These are phyloP conservation scores for Fusarium tricinctum DNA, from an alignment of 2,329 filamentous ascomycete species.

Conservation along the genomic window DNA sequence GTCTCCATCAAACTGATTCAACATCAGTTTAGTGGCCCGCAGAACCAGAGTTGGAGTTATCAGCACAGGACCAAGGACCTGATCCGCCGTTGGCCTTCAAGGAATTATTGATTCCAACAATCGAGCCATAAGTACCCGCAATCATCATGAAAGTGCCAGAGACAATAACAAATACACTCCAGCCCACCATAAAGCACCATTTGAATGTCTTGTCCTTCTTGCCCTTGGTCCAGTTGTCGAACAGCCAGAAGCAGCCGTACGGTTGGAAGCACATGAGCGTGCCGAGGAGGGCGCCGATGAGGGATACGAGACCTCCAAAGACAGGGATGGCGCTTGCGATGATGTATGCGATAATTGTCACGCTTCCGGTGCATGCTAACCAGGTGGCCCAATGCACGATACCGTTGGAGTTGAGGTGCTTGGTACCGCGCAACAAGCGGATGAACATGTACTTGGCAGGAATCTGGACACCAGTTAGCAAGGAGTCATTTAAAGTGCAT, in stretches of 20 bases:
- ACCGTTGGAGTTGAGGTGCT: constrained; percentile 51
- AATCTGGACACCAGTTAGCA: constrained; percentile 10
- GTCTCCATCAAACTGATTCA: too few relatives aligned
- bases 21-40: constrained; percentile 16
- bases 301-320: constrained; percentile 49
- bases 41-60: constrained; percentile 56
- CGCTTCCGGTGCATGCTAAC: constrained; percentile 49
- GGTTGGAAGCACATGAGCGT: constrained; percentile 51
- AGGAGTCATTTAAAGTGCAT: accelerated
- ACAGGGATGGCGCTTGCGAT: constrained; percentile 46
- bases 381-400: constrained; percentile 52
- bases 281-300: constrained; percentile 50
- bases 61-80: constrained; percentile 58
- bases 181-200: constrained; percentile 34
- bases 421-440: constrained; percentile 46
- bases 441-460: constrained; percentile 39
- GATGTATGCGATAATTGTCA: constrained; percentile 48
- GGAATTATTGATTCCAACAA: constrained; percentile 53
- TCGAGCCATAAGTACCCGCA: constrained; percentile 60
- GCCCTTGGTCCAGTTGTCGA: constrained; percentile 47
- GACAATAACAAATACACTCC: constrained; percentile 31
- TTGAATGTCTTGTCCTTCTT: constrained; percentile 2
- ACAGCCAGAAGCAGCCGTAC: constrained; percentile 50
- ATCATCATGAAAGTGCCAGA: constrained; percentile 57
- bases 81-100: constrained; percentile 55